phyloP scores from a whole-genome alignment of 257 asterid genomes.

The Solanum pennellii region DNA sequence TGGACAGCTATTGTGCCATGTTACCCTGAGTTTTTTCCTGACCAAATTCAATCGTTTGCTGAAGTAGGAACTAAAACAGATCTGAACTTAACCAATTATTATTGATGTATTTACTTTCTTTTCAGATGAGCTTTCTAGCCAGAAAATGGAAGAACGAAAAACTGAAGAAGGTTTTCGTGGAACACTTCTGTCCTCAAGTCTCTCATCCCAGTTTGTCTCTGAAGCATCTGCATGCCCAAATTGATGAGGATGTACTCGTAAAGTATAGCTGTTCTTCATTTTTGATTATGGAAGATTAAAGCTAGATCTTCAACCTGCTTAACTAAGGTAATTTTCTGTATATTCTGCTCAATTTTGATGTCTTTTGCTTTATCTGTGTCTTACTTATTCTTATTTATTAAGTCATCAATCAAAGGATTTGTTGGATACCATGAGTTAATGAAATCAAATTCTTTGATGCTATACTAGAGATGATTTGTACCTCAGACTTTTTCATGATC shows the following conservation, averaged over 20 bases:
- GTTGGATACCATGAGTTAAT: not conserved
- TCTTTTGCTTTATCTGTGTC: not conserved
- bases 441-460: not conserved
- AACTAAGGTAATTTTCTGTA: not conserved
- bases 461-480: not conserved
- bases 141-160: slow-evolving; percentile 39
- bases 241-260: slow-evolving; percentile 7
- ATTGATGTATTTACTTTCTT: slow-evolving; percentile 1
- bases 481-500: not conserved
- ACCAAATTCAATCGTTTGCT: not conserved
- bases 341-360: not conserved
- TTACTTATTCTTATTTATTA: not conserved
- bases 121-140: slow-evolving; percentile 79
- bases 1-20: not conserved
- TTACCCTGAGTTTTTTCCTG: not conserved
- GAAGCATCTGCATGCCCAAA: slow-evolving; percentile 49
- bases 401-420: not conserved
- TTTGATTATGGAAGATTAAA: not conserved
- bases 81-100: not conserved
- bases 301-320: not conserved
- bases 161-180: slow-evolving; percentile 93
- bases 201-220: slow-evolving; percentile 48
- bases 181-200: slow-evolving; percentile 75
- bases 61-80: not conserved
- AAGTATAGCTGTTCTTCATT: not conserved